Evolutionary conservation across 2,329 filamentous ascomycete species (phyloP), one percentile per base, ranked within the genome.

Genomic region (Pezizomycotina sp.): DNA sequence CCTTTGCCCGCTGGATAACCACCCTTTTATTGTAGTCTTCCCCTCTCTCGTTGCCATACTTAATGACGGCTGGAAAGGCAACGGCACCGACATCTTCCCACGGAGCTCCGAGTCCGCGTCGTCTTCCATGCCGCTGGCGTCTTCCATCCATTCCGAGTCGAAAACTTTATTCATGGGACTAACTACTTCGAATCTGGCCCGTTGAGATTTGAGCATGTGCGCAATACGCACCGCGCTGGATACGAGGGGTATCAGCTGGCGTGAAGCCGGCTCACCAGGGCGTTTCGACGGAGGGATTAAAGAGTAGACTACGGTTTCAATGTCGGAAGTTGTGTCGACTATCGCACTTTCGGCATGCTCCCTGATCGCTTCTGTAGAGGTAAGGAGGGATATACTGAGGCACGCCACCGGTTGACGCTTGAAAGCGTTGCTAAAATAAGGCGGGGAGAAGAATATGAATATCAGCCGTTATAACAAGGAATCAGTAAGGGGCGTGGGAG

Each of bases 71-170:
- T 1, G 41, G 41, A 22, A 44, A 44, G 3, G 41, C 28, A 23
- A 36, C 39, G 4, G 41, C 41, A n/a, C 41, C 41, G 4, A 44
- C 41, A 44, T 44, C 33, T 44, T 44, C 2, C 41, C 41, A 13
- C 41, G 32, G 32, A 44, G 15, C 5, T 44, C 41, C 13, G 39
- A 36, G 24, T 44, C 41, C 2, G 37, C 41, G 22, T 44, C 41
- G 15, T 44, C 41, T 24, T 44, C 41, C 15, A 44, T 16, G 4
- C 41, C 41, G 1, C 25, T 31, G 7, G 41, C 41, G 19, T 44
- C 41, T n/a, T 44, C 41, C 41, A 44, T 44, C 41, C 41, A 44
- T 14, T 44, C 41, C 13, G 41, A 37, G 13, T 44, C 41, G 20
- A 44, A 44, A 2, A 44, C 37, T 24, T 44, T 32, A 4, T 34